Evolutionary conservation across 2,329 filamentous ascomycete species (phyloP).

Genomic region (Ascochyta koolunga): DNA sequence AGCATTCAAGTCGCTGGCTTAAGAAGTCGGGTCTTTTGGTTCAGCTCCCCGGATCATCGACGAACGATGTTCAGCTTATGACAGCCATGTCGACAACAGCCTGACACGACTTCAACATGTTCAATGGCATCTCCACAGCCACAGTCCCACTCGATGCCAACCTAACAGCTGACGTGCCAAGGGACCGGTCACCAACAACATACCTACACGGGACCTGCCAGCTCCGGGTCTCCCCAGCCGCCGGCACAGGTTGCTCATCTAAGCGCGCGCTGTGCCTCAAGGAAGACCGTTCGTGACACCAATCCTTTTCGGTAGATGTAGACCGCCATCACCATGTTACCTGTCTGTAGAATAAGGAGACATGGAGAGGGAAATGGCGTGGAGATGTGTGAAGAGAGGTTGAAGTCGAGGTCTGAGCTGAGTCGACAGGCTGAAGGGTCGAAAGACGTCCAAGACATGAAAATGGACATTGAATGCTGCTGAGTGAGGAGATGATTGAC

Average conservation of each 20-base stretch:
- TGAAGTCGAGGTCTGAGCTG: neutral
- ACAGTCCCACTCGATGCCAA: neutral
- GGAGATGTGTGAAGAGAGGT: neutral
- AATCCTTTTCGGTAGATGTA: constrained; percentile 11
- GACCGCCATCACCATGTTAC: constrained; percentile 12
- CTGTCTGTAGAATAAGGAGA: constrained; percentile 9
- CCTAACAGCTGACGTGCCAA: constrained; percentile 11
- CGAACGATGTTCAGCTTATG: neutral
- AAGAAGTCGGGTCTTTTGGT: neutral
- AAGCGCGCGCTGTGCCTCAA: constrained; percentile 13
- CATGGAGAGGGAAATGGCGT: constrained; percentile 1
- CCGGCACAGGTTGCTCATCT: constrained; percentile 17
- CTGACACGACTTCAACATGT: neutral
- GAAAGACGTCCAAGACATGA: neutral
- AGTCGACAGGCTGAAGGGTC: neutral
- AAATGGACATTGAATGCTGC: neutral
- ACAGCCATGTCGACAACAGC: neutral
- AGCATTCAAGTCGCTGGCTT: neutral
- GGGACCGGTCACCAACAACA: neutral
- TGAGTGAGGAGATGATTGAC: neutral
- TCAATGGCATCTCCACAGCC: neutral
- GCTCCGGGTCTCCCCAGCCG: constrained; percentile 13
- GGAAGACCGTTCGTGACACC: constrained; percentile 11
- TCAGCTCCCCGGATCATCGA: neutral
- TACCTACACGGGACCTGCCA: constrained; percentile 9